Evolutionary conservation across 306 rosid species (phyloP), one percentile per base, ranked within the genome.

Genomic region (Ziziphus jujuba): DNA sequence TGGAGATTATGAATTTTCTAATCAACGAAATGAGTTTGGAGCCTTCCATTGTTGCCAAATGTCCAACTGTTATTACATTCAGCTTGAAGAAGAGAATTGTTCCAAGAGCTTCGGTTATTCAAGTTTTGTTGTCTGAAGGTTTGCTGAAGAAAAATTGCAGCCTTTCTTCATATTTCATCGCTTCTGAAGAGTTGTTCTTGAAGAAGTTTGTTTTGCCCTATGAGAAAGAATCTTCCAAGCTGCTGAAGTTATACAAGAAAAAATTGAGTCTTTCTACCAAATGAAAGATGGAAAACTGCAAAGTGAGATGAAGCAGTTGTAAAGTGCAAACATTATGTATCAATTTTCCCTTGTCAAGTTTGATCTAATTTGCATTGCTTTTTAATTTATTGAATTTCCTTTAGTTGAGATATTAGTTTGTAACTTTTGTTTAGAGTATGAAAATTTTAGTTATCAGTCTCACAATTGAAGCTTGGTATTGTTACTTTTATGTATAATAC

Each of bases 31-130:
- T 79, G 47, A 86, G 83, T 22, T 71, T 40, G 59, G 22, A 61
- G 8, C 11, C 89, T 19, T 4, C 57, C 40, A 17, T 34, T 3
- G 43, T 84, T 65, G 67, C 44, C 16, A 44, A 45, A 16, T 28
- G 4, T 9, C 73, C 88, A 0, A 0, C 0, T 0, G 0, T 75
- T 0, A 7, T 85, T 10, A 12, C 14, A 15, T 28, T 35, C 16
- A 84, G 91, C 74, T 69, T 85, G 57, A 72, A 75, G 68, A 77
- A 34, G 59, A 77, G 86, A 72, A 34, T 81, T 50, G 22, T 79
- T 33, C 95, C 89, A 0, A 79, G 89, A 74, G 65, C 56, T 77
- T 72, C 25, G 0, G 81, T 81, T n/a, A 4, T 76, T 57, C 56
- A 24, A 11, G 72, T 51, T 67, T 69, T 85, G 66, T 6, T 19